Percentiles rank a stretch among this genome's conserved stretches.
These are phyloP conservation scores for Ustanciosporium gigantosporum DNA, from an alignment of 1,284 basidiomycete genomes.

Conservation along the genomic window DNA sequence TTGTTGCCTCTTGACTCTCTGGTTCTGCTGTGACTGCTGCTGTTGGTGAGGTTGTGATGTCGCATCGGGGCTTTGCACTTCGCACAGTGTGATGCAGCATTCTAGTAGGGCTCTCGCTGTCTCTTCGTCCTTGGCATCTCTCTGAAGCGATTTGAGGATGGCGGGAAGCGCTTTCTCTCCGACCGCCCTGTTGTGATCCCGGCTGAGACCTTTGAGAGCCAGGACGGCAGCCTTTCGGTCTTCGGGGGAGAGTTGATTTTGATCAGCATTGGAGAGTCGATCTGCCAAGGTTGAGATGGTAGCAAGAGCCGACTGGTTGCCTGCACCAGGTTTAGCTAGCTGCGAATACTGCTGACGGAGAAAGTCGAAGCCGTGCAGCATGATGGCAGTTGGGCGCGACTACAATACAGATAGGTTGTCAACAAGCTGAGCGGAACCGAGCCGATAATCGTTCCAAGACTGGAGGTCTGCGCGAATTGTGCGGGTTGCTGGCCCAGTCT, in stretches of 20 bases:
- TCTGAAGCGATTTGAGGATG: slow-evolving; percentile 37
- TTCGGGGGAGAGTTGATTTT: slow-evolving; percentile 58
- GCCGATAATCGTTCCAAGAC: no score
- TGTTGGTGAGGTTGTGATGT: slow-evolving; percentile 63
- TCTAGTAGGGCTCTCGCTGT: slow-evolving; percentile 45
- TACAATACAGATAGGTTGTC: no score
- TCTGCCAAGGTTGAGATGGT: slow-evolving; percentile 86
- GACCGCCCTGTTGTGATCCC: slow-evolving; percentile 77
- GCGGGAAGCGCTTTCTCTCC: slow-evolving; percentile 46
- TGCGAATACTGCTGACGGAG: slow-evolving; percentile 56
- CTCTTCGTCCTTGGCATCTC: slow-evolving; percentile 50
- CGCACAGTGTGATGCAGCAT: slow-evolving; percentile 50
- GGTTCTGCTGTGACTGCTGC: slow-evolving; percentile 65
- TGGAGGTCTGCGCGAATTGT: no score
- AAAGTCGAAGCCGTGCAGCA: slow-evolving; percentile 59
- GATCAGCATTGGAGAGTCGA: slow-evolving; percentile 66
- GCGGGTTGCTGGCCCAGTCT: no score
- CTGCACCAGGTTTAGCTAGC: slow-evolving; percentile 50
- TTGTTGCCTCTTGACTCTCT: slow-evolving; percentile 18
- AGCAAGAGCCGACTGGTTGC: slow-evolving; percentile 74
- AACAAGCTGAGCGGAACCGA: not conserved
- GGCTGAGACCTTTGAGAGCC: slow-evolving; percentile 84
- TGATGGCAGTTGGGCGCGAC: no score
- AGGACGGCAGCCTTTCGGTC: slow-evolving; percentile 89
- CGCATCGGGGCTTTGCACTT: slow-evolving; percentile 16